Evolutionary conservation across 2,329 filamentous ascomycete genomes (phyloP).

Genomic region (Camillea tinctor): DNA sequence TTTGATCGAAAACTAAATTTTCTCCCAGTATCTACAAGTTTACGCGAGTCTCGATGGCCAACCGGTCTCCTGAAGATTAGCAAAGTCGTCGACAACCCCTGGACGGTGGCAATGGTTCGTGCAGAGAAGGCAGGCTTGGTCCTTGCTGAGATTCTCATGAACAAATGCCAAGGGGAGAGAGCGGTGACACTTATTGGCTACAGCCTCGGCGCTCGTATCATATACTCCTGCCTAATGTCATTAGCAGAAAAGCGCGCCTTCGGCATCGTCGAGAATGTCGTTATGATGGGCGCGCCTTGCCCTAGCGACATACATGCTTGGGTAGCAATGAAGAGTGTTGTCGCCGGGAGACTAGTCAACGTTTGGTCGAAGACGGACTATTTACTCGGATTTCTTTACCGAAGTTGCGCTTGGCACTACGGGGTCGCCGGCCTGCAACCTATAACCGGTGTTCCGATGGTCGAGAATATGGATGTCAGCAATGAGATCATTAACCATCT

Average conservation of each 20-base stretch:
- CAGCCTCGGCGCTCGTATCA: conserved; percentile 76
- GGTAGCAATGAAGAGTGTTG: conserved; percentile 74
- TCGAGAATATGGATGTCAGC: conserved; percentile 68
- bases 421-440: conserved; percentile 82
- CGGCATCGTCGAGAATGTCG: conserved; percentile 78
- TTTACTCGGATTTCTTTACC: conserved; percentile 83
- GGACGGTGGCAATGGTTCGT: conserved; percentile 71
- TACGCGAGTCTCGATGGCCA: conserved; percentile 63
- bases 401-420: conserved; percentile 76
- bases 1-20: conserved; percentile 15
- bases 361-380: conserved; percentile 87
- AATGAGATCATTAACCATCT: conserved; percentile 67
- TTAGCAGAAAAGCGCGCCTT: conserved; percentile 78
- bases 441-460: conserved; percentile 62
- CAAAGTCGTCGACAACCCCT: conserved; percentile 78
- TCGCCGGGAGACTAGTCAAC: conserved; percentile 82
- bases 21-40: conserved; percentile 49
- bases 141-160: conserved; percentile 79
- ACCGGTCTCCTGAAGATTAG: conserved; percentile 63
- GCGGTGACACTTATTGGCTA: conserved; percentile 80
- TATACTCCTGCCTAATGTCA: conserved; percentile 76
- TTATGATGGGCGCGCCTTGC: conserved; percentile 80
- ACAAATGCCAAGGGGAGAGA: conserved; percentile 77
- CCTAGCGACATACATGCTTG: conserved; percentile 72
- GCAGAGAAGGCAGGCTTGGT: conserved; percentile 69